phyloP scores from a whole-genome alignment of 306 rosid species.

The Psophocarpus tetragonolobus region DNA sequence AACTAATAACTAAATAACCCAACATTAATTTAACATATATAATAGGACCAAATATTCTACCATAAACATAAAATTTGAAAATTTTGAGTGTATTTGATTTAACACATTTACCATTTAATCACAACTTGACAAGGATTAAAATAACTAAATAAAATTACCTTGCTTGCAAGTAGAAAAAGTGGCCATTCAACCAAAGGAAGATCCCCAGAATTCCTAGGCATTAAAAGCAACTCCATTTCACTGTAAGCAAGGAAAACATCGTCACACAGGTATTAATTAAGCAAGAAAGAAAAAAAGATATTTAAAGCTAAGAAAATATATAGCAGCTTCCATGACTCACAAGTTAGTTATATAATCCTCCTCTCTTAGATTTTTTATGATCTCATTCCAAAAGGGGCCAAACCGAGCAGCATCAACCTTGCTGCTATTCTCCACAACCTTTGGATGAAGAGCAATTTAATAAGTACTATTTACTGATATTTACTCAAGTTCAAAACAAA shows the following conservation, averaged over 20 bases:
- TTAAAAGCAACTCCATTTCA: slow-evolving; percentile 81
- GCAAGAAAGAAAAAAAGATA: neutral
- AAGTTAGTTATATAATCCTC: slow-evolving; percentile 86
- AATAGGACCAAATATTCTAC: neutral
- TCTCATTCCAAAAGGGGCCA: slow-evolving; percentile 96
- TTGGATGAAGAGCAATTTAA: slow-evolving; percentile 31
- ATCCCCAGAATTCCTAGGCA: slow-evolving; percentile 79
- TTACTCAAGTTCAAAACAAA: slow-evolving; percentile 13
- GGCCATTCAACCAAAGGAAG: slow-evolving; percentile 96
- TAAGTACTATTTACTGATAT: slow-evolving; percentile 17
- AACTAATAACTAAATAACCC: too few species aligned
- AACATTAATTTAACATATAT: too few species aligned
- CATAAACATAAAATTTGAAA: neutral
- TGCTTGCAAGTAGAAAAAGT: slow-evolving; percentile 98
- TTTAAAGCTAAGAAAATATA: neutral
- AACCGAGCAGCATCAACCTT: slow-evolving; percentile 85
- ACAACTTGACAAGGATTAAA: neutral
- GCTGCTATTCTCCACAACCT: slow-evolving; percentile 62
- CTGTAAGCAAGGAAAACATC: slow-evolving; percentile 40
- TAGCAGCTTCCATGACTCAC: slow-evolving; percentile 54
- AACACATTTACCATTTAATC: neutral
- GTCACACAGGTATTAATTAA: neutral
- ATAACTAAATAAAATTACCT: slow-evolving; percentile 49
- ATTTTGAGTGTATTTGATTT: neutral
- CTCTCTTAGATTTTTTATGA: slow-evolving; percentile 78